phyloP scores from a whole-genome alignment of 2,329 filamentous ascomycete species.

The Dothistroma septosporum region DNA sequence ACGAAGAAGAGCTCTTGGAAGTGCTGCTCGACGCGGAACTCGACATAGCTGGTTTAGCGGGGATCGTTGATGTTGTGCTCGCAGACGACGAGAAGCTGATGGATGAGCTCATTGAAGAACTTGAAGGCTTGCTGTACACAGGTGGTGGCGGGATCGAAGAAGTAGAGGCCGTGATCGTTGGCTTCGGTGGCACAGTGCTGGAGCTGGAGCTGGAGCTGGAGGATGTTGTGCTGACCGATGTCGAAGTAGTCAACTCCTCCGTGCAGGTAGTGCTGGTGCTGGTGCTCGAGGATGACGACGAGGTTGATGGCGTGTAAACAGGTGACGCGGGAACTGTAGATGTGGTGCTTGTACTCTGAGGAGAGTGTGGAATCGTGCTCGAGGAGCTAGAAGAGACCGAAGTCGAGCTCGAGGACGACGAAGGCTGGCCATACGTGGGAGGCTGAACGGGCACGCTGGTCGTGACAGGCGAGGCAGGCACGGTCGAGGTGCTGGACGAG shows the following conservation, averaged over 20 bases:
- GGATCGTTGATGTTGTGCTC: too few species aligned
- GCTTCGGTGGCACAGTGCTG: too few species aligned
- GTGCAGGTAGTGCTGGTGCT: neutral
- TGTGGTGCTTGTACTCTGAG: neutral
- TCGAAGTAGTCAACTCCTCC: conserved; percentile 5
- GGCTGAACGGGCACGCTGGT: neutral
- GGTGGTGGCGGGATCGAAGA: too few species aligned
- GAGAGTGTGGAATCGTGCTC: neutral
- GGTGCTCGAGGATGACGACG: too few species aligned
- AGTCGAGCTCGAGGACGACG: neutral
- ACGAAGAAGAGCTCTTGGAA: conserved; percentile 1
- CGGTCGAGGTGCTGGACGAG: neutral
- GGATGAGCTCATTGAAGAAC: too few species aligned
- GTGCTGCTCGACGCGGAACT: neutral
- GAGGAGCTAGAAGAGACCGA: neutral
- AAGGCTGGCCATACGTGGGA: neutral
- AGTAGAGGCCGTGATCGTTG: too few species aligned
- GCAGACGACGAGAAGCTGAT: too few species aligned
- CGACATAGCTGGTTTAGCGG: too few species aligned
- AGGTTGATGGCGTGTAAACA: neutral
- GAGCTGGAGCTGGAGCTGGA: too few species aligned
- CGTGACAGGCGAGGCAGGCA: neutral
- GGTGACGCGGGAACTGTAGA: neutral
- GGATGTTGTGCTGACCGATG: neutral
- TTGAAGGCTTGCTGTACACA: too few species aligned